Conservation (phyloP, 257 asterid genomes). For the Solanum virginianum region DNA sequence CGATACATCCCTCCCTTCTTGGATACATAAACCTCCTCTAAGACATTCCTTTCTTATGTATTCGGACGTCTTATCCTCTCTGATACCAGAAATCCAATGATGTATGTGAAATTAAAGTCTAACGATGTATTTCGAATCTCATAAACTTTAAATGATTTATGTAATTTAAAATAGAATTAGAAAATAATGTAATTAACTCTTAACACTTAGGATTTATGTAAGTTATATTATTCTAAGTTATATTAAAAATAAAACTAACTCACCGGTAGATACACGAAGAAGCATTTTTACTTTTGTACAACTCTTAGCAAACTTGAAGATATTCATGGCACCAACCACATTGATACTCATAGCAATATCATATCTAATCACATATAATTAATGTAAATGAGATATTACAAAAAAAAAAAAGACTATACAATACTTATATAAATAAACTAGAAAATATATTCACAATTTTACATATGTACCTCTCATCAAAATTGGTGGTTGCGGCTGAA, state of each 20-base stretch:
- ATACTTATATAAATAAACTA: neutral
- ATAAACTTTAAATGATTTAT: too few relatives aligned
- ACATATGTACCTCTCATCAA: constrained; percentile 8
- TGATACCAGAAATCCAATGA: too few relatives aligned
- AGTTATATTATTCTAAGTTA: too few relatives aligned
- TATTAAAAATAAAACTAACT: neutral
- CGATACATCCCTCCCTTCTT: too few relatives aligned
- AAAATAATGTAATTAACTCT: too few relatives aligned
- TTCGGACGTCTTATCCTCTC: too few relatives aligned
- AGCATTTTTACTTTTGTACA: neutral
- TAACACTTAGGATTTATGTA: too few relatives aligned
- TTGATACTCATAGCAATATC: constrained; percentile 1
- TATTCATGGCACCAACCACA: neutral
- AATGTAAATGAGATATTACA: neutral
- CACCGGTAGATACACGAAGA: constrained; percentile 8
- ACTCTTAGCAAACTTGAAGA: constrained; percentile 4
- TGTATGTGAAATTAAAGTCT: too few relatives aligned
- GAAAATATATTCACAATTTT: neutral
- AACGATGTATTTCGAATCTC: too few relatives aligned
- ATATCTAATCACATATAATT: neutral
- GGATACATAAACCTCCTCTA: too few relatives aligned
- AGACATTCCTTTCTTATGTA: too few relatives aligned
- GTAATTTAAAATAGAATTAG: too few relatives aligned
- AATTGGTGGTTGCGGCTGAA: constrained; percentile 56
- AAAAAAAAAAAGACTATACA: neutral